Evolutionary conservation across 2,329 filamentous ascomycete genomes (phyloP).

Genomic region (Fusarium austroafricanum): DNA sequence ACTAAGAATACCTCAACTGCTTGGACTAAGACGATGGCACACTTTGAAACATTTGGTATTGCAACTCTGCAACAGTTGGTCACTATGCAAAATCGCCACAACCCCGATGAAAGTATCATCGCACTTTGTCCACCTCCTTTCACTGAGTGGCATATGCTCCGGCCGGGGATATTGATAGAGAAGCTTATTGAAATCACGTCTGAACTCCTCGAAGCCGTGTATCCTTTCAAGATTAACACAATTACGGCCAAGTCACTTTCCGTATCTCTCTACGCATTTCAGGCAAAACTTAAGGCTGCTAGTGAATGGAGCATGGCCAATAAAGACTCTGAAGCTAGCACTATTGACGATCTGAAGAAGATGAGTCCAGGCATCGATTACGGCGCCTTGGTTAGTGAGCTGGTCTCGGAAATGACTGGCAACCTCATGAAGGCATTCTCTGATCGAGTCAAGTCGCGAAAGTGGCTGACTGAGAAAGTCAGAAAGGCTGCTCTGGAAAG

Average conservation of each 20-base stretch:
- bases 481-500: conserved; percentile 71
- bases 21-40: conserved; percentile 11
- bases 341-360: background rate
- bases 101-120: conserved; percentile 9
- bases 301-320: background rate
- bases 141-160: too few species aligned
- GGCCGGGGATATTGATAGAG: too few species aligned
- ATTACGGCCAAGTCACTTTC: background rate
- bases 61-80: conserved; percentile 15
- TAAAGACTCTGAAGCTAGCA: background rate
- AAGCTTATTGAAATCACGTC: conserved; percentile 12
- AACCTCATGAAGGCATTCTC: conserved; percentile 76
- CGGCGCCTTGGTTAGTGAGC: conserved; percentile 49
- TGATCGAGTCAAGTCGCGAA: conserved; percentile 65
- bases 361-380: conserved; percentile 25
- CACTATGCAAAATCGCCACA: background rate
- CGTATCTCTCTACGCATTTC: background rate
- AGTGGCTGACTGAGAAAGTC: conserved; percentile 74
- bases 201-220: conserved; percentile 15
- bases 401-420: conserved; percentile 76
- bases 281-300: background rate
- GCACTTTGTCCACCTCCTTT: too few species aligned
- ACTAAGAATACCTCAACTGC: background rate
- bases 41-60: conserved; percentile 29
- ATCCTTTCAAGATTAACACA: conserved; percentile 16